Evolutionary conservation across 2,329 filamentous ascomycete genomes (phyloP), one percentile per base, ranked within the genome.

Genomic region (Aspergillus brasiliensis): DNA sequence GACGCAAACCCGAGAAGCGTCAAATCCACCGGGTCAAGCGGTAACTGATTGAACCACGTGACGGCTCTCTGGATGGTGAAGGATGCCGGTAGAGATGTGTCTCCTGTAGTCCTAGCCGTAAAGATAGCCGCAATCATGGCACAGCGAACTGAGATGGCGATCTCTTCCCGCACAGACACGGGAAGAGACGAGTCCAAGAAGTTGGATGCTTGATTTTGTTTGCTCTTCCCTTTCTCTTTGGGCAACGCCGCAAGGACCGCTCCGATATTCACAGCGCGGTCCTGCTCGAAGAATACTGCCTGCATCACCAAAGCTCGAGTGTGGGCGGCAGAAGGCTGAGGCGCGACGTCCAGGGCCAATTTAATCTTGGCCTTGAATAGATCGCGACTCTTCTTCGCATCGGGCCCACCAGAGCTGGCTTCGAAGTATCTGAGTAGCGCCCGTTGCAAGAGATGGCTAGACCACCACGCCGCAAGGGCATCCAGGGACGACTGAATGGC

Each of bases 381-480:
- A 56, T 69, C 70, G 37, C 80, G 77, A 38, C 73, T 74, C 31
- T 75, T 72, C 56, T 75, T 74, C n/a, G 71, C 77, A 10, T 75
- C 73, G 2, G 75, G 72, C 17, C 79, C 77, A 10, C 82, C 80
- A 60, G 84, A 83, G 31, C 81, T 75, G 13, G 79, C 77, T 44
- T 84, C 83, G 34, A 96, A 81, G 37, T 85, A 88, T 15, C 81
- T 81, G 11, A 87, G 80, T 27, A 97, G 82, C 2, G 86, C 87
- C 59, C 84, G 83, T 68, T 92, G 90, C 38, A 97, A 78, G 11
- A 86, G 82, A 57, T 89, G 82, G 64, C 87, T 91, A 0, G 93
- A 96, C 81, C 88, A 95, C 93, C 93, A 97, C 2, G 93, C 91
- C 6, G 93, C 91, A 54, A 97, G 86, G 11, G 92, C 92, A 75